Conservation (phyloP, 2,329 filamentous ascomycete species). For the Aspergillus felis region DNA sequence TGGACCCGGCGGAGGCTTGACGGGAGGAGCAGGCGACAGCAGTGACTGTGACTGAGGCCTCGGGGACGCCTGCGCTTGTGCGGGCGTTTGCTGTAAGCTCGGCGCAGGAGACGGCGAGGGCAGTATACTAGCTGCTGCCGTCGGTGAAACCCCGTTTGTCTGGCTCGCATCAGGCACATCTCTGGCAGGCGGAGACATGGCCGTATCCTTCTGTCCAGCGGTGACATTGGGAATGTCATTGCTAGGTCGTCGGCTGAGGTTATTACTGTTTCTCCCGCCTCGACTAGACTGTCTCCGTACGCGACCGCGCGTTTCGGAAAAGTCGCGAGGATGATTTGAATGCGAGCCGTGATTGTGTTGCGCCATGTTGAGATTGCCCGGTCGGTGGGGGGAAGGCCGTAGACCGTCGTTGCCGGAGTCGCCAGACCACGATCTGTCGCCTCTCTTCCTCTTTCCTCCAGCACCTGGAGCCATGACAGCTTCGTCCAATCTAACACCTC, state of each 20-base stretch:
- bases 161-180: slow-evolving; percentile 27
- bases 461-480: slow-evolving; percentile 49
- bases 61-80: slow-evolving; percentile 11
- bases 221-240: slow-evolving; percentile 34
- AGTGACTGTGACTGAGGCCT: slow-evolving; percentile 18
- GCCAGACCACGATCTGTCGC: slow-evolving; percentile 42
- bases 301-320: slow-evolving; percentile 36
- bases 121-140: slow-evolving; percentile 10
- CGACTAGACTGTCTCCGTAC: slow-evolving; percentile 36
- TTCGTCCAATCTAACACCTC: slow-evolving; percentile 22
- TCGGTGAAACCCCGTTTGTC: slow-evolving; percentile 24
- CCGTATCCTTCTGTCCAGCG: slow-evolving; percentile 24
- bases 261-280: slow-evolving; percentile 31
- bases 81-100: slow-evolving; percentile 7
- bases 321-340: slow-evolving; percentile 32
- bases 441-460: slow-evolving; percentile 54
- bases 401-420: slow-evolving; percentile 39
- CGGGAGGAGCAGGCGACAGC: slow-evolving; percentile 10
- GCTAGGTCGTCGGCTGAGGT: slow-evolving; percentile 31
- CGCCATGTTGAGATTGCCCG: slow-evolving; percentile 48
- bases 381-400: slow-evolving; percentile 47
- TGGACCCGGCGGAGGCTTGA: slow-evolving; percentile 17
- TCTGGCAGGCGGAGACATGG: slow-evolving; percentile 32
- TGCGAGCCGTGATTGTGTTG: slow-evolving; percentile 46
- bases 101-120: slow-evolving; percentile 19